Conservation (phyloP, 164 flowering plant species). For the Chimonanthus salicifolius region DNA sequence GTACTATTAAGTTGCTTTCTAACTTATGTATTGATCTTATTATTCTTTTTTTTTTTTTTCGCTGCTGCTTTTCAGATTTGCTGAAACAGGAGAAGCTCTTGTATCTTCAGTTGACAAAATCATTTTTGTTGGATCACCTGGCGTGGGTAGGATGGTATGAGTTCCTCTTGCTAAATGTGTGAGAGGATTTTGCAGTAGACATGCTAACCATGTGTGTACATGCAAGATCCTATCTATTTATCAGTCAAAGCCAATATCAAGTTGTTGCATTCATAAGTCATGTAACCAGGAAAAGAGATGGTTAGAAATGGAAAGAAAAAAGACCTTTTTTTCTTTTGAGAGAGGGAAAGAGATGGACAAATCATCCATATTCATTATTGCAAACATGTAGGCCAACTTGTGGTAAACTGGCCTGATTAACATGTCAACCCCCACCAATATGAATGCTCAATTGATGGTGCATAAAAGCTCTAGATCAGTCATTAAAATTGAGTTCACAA, state of each 20-base stretch:
- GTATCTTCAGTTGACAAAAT: slow-evolving; percentile 97
- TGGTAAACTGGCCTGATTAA: neutral
- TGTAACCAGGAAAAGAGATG: neutral
- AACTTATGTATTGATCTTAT: neutral
- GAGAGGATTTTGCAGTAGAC: neutral
- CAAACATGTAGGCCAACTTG: neutral
- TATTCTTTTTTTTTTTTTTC: neutral
- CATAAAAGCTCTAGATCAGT: too few species aligned
- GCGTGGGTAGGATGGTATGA: slow-evolving; percentile 85
- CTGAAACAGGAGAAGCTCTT: slow-evolving; percentile 95
- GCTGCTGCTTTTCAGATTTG: slow-evolving; percentile 53
- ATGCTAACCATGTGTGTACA: neutral
- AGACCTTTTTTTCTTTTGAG: too few species aligned
- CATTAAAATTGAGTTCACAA: neutral
- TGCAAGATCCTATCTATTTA: neutral
- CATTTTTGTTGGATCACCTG: slow-evolving; percentile 97
- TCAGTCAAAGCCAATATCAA: too few species aligned
- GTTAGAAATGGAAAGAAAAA: neutral
- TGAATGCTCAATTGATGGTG: too few species aligned
- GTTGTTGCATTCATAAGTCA: neutral
- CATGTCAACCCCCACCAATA: too few species aligned
- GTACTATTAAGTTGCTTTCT: neutral
- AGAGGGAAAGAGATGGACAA: neutral
- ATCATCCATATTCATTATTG: neutral
- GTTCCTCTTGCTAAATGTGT: neutral